These are phyloP conservation scores for Pterocarpus santalinus DNA, from an alignment of 306 rosid genomes.

Conservation along the genomic window DNA sequence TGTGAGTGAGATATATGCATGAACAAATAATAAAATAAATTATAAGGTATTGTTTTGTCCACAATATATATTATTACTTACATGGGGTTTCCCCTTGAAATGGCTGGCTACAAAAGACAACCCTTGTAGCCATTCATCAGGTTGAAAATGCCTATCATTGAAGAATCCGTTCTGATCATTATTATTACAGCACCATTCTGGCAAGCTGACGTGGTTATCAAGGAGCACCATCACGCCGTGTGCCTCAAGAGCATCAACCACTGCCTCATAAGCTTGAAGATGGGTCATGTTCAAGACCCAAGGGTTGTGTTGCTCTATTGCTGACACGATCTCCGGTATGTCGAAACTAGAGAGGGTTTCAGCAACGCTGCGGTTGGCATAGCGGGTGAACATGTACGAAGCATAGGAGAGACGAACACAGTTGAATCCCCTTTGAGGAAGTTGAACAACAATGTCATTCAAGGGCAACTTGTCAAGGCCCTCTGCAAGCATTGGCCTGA, in stretches of 20 bases:
- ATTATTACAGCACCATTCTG: conserved; percentile 53
- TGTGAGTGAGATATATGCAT: no score
- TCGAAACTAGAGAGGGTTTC: conserved; percentile 1
- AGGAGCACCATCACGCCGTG: conserved; percentile 44
- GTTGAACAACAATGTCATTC: conserved; percentile 14
- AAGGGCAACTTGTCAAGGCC: conserved; percentile 51
- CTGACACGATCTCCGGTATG: background rate
- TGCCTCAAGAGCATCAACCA: conserved; percentile 45
- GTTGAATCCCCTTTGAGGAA: conserved; percentile 35
- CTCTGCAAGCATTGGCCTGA: conserved; percentile 49
- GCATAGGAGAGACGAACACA: conserved; percentile 60
- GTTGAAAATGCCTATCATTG: conserved; percentile 48
- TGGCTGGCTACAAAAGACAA: conserved; percentile 44
- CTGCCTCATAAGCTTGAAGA: conserved; percentile 44
- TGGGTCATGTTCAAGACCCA: conserved; percentile 51
- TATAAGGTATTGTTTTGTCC: no score
- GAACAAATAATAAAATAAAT: no score
- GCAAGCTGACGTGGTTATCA: conserved; percentile 58
- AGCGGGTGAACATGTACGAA: conserved; percentile 54
- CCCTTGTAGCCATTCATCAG: conserved; percentile 56
- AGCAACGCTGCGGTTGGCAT: background rate
- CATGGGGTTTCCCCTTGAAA: conserved; percentile 48
- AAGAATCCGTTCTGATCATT: conserved; percentile 56
- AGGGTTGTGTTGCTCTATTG: conserved; percentile 45
- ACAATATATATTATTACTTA: background rate